Evolutionary conservation across 2,329 filamentous ascomycete genomes (phyloP), one percentile per base, ranked within the genome.

Genomic region (Magnaporthiopsis incrustans): DNA sequence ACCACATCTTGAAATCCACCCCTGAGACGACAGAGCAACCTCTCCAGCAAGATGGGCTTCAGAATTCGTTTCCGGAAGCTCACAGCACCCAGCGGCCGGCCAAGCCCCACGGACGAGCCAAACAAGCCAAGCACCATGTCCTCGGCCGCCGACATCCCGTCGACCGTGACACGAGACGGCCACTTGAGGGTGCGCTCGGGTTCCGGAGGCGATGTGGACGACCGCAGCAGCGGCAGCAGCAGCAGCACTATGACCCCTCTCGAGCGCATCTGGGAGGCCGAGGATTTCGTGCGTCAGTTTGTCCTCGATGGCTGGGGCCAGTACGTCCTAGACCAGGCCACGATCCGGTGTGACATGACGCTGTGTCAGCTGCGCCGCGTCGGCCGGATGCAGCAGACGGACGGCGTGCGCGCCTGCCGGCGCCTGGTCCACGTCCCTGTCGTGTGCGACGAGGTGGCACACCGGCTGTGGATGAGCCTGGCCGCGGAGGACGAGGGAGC

Each of bases 371-470:
- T 72, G 12, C 65, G 33, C 35, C 38, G 59, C 26, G 38, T 72
- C 26, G 71, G 71, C 8, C 59, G 56, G 30, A 59, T 71, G 4
- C 53, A 61, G 6, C 33, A 63, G 27, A 30, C 30, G 11, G 64
- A 68, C 33, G 71, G 71, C 25, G 65, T 63, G 8, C 63, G 15
- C 7, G 62, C 62, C 32, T 71, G 70, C 64, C 59, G 63, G 12
- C 63, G 64, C 32, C 67, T 72, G n/a, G 59, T 72, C 26, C 66
- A 66, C 12, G 67, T 67, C 26, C 70, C 71, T 8, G 68, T 68
- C 35, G 66, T 72, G 50, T 64, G 69, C 62, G 68, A 71, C 32
- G 67, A 71, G 65, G 67, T 72, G 8, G 67, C 66, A 38, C 57
- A 57, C 22, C 65, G 63, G 11, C 62, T 72, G 18, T 72, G 69